Evolutionary conservation across 495 filamentous ascomycete genomes (phyloP).

Genomic region (Bathelium albidoporum): DNA sequence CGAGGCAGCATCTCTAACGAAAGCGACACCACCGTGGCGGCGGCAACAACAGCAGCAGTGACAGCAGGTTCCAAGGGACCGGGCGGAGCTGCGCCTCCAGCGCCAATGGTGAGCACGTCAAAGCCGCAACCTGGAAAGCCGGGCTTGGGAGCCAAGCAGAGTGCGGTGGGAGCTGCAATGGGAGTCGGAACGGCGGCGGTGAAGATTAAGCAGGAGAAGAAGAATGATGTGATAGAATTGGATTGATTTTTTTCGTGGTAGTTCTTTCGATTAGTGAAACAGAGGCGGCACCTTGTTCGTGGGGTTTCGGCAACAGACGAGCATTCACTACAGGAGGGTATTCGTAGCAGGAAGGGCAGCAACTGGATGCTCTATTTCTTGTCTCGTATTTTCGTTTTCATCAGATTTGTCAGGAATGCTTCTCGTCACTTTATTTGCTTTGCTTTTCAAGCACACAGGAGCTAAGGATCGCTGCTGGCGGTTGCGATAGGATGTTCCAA

Average conservation of each 20-base stretch:
- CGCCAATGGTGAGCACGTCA: neutral
- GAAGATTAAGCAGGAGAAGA: slow-evolving; percentile 2
- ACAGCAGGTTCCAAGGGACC: neutral
- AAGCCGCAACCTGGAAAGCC: neutral
- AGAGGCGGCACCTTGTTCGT: neutral
- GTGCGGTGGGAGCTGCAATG: neutral
- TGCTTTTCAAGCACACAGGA: too few relatives aligned
- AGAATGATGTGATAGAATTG: slow-evolving; percentile 4
- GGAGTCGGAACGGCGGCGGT: neutral
- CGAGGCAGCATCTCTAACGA: neutral
- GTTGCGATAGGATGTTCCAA: neutral
- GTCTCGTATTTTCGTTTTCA: too few relatives aligned
- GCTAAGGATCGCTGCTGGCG: neutral
- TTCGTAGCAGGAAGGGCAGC: neutral
- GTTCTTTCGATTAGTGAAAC: neutral
- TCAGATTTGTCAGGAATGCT: too few relatives aligned
- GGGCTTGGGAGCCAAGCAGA: neutral
- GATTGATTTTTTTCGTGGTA: neutral
- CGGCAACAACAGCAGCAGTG: neutral
- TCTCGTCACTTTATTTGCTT: too few relatives aligned
- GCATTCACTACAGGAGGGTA: neutral
- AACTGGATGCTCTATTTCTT: too few relatives aligned
- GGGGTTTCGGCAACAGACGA: neutral
- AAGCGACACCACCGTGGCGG: neutral
- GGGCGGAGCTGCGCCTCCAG: neutral